phyloP scores from a whole-genome alignment of 1,139 yeast species.

The Candida labiduridarum region DNA sequence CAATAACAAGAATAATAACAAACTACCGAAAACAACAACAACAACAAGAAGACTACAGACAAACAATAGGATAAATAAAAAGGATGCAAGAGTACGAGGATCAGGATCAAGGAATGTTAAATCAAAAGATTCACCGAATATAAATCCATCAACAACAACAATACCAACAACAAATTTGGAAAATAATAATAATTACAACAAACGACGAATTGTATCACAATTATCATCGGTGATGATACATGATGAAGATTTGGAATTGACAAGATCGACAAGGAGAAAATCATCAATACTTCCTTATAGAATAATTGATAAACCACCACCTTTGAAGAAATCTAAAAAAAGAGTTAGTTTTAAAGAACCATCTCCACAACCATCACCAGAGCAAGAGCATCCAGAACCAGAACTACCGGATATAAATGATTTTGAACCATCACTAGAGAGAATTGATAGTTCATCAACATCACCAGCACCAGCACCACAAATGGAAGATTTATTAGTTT shows the following conservation, averaged over 20 bases:
- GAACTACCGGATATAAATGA: slow-evolving; percentile 1
- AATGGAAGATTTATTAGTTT: neutral
- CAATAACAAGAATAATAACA: no score
- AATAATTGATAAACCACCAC: neutral
- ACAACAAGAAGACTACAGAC: neutral
- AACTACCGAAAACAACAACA: neutral
- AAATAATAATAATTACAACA: neutral
- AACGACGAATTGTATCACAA: slow-evolving; percentile 6
- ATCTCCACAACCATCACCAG: neutral
- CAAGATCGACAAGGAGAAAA: slow-evolving; percentile 5
- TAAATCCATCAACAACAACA: neutral
- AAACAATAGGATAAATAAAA: slow-evolving; percentile 21
- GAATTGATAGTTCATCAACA: no score
- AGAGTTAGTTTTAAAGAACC: slow-evolving; percentile 4
- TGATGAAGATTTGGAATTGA: slow-evolving; percentile 4
- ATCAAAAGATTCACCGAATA: neutral
- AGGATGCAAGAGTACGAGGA: slow-evolving; percentile 36
- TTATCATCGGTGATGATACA: slow-evolving; percentile 5
- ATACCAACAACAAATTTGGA: neutral
- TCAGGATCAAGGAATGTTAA: slow-evolving; percentile 33
- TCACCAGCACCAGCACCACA: neutral
- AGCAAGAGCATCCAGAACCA: neutral
- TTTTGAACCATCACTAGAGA: neutral
- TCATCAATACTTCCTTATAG: slow-evolving; percentile 3
- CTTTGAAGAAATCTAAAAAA: neutral